phyloP scores from a whole-genome alignment of 176 grass and related monocot genomes.

The Urochloa ruziziensis region DNA sequence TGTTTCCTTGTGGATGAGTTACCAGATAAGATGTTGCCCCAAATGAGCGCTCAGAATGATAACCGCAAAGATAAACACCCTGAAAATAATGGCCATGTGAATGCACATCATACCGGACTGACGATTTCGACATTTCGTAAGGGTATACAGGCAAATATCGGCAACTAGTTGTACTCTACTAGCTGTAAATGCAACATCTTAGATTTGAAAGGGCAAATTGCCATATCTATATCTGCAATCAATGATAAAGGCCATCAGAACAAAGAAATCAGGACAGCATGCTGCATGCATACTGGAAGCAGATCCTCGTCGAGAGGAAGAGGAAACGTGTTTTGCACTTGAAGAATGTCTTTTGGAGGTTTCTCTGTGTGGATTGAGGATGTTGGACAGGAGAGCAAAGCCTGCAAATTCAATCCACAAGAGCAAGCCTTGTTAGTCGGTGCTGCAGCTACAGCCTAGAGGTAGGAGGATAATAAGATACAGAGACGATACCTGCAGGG shows the following conservation, averaged over 20 bases:
- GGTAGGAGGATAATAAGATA: not conserved
- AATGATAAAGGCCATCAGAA: not conserved
- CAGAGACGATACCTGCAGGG: slow-evolving; percentile 51
- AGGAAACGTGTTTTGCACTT: slow-evolving; percentile 84
- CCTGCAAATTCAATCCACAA: slow-evolving; percentile 35
- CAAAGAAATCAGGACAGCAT: not conserved
- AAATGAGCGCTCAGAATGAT: slow-evolving; percentile 64
- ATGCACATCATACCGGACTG: not conserved
- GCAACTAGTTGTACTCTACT: not conserved
- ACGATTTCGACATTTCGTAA: not conserved
- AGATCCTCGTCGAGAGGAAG: slow-evolving; percentile 50
- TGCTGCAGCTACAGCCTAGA: not conserved
- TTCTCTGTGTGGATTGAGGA: slow-evolving; percentile 74
- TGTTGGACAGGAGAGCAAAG: slow-evolving; percentile 82
- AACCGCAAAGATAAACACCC: slow-evolving; percentile 91
- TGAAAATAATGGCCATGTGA: slow-evolving; percentile 9
- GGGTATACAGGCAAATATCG: not conserved
- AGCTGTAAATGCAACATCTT: not conserved
- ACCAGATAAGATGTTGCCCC: slow-evolving; percentile 87
- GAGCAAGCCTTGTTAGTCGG: not conserved
- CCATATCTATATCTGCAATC: not conserved
- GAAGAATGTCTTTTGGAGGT: slow-evolving; percentile 54
- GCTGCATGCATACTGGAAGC: slow-evolving; percentile 50
- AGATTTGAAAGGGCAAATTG: not conserved
- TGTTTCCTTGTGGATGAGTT: slow-evolving; percentile 78